A percentile compares a stretch with the other conserved stretches of the same genome.
These are phyloP conservation scores for Ganoderma multipileum DNA, from an alignment of 1,284 basidiomycete genomes.

Conservation along the genomic window DNA sequence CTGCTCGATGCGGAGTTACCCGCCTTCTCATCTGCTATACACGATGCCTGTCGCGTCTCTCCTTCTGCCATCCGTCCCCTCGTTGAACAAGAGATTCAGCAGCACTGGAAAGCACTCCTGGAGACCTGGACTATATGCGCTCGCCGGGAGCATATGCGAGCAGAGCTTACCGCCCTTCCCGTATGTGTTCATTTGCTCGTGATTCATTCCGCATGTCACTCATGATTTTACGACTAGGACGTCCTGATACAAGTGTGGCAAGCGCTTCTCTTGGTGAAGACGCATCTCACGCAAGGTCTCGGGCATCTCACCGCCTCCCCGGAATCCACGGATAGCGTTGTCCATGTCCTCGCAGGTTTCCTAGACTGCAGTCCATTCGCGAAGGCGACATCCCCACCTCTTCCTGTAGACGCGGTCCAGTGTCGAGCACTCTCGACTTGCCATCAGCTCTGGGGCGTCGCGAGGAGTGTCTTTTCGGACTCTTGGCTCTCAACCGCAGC, in stretches of 20 bases:
- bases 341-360: slow-evolving; percentile 35
- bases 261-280: slow-evolving; percentile 56
- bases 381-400: background rate
- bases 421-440: slow-evolving; percentile 44
- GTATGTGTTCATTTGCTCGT: slow-evolving; percentile 32
- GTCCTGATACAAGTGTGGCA: slow-evolving; percentile 55
- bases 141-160: slow-evolving; percentile 20
- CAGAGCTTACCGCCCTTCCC: slow-evolving; percentile 21
- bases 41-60: slow-evolving; percentile 35
- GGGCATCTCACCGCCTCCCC: slow-evolving; percentile 44
- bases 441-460: slow-evolving; percentile 54
- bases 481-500: slow-evolving; percentile 49
- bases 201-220: background rate
- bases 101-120: slow-evolving; percentile 52
- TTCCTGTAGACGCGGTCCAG: slow-evolving; percentile 36
- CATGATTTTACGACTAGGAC: slow-evolving; percentile 38
- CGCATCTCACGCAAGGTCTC: slow-evolving; percentile 48
- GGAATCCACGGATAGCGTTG: slow-evolving; percentile 38
- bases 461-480: slow-evolving; percentile 51
- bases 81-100: slow-evolving; percentile 50
- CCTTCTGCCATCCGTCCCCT: slow-evolving; percentile 45
- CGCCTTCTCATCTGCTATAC: slow-evolving; percentile 32
- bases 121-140: slow-evolving; percentile 46
- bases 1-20: slow-evolving; percentile 34
- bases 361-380: slow-evolving; percentile 26